phyloP scores from a whole-genome alignment of 1,284 basidiomycete genomes.

The Irpex sp. region DNA sequence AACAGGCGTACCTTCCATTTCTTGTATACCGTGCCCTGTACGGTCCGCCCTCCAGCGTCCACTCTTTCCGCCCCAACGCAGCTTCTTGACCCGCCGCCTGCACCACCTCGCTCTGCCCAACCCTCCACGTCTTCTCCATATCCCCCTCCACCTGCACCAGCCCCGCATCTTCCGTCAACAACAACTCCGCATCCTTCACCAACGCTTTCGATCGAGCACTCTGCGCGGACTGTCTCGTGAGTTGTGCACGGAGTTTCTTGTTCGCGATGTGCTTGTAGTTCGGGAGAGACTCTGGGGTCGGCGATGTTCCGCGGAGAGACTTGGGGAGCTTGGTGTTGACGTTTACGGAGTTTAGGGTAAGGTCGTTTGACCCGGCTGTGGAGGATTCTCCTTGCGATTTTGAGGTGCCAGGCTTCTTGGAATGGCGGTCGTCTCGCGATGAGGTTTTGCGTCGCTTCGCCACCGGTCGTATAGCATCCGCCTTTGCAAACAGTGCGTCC shows the following conservation, averaged over 20 bases:
- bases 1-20: conserved; percentile 74
- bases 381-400: background rate
- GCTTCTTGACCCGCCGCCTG: conserved; percentile 70
- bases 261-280: conserved; percentile 67
- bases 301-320: conserved; percentile 48
- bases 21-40: conserved; percentile 83
- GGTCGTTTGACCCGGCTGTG: conserved; percentile 32
- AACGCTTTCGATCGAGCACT: conserved; percentile 54
- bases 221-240: conserved; percentile 59
- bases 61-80: conserved; percentile 74
- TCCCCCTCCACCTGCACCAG: conserved; percentile 70
- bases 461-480: conserved; percentile 53
- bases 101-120: conserved; percentile 80
- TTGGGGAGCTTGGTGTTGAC: conserved; percentile 54
- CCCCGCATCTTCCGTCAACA: conserved; percentile 65
- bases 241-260: conserved; percentile 70
- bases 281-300: conserved; percentile 36
- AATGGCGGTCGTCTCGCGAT: conserved; percentile 18
- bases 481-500: conserved; percentile 72
- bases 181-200: conserved; percentile 55
- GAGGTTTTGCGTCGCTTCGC: conserved; percentile 43
- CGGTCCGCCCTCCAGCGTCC: conserved; percentile 85
- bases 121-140: conserved; percentile 88
- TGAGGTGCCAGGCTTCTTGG: conserved; percentile 16
- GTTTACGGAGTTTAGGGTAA: conserved; percentile 55